A percentile compares a stretch with the other conserved stretches of the same genome.
phyloP scores from a whole-genome alignment of 1,139 yeast species.

The Suhomyces wounanorum region DNA sequence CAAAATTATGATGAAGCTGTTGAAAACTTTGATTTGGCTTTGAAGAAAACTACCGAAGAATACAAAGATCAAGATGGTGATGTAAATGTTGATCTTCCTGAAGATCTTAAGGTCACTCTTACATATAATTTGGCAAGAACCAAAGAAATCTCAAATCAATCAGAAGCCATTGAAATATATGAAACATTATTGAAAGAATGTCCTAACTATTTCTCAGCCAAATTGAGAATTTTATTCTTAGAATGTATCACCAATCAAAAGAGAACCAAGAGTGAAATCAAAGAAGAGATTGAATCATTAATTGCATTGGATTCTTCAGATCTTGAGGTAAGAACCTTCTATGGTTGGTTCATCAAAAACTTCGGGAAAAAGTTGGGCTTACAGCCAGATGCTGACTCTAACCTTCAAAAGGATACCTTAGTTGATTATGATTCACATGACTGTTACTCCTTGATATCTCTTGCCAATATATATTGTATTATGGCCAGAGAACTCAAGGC shows the following conservation, averaged over 20 bases:
- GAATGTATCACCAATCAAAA: conserved; percentile 35
- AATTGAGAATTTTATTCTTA: conserved; percentile 66
- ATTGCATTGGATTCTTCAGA: conserved; percentile 58
- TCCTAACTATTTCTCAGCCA: conserved; percentile 79
- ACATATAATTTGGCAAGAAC: conserved; percentile 66
- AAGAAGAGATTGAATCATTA: conserved; percentile 54
- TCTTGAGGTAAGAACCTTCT: conserved; percentile 84
- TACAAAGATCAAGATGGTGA: conserved; percentile 31
- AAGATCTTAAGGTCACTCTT: conserved; percentile 49
- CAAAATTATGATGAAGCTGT: conserved; percentile 52
- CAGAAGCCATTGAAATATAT: conserved; percentile 56
- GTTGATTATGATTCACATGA: conserved; percentile 85
- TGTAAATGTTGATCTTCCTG: conserved; percentile 25
- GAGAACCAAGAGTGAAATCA: conserved; percentile 46
- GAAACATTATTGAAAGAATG: conserved; percentile 53
- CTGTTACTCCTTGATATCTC: conserved; percentile 81
- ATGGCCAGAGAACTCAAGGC: conserved; percentile 78
- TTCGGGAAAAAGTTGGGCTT: conserved; percentile 58
- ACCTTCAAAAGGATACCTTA: conserved; percentile 82
- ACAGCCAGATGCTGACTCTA: conserved; percentile 65
- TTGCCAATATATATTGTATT: conserved; percentile 83
- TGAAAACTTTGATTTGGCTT: conserved; percentile 52
- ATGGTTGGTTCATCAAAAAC: conserved; percentile 82
- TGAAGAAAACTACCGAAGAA: conserved; percentile 25
- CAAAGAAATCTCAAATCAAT: conserved; percentile 49